Conservation (phyloP, 805 yeast genomes). For the Saturnispora galanensis region DNA sequence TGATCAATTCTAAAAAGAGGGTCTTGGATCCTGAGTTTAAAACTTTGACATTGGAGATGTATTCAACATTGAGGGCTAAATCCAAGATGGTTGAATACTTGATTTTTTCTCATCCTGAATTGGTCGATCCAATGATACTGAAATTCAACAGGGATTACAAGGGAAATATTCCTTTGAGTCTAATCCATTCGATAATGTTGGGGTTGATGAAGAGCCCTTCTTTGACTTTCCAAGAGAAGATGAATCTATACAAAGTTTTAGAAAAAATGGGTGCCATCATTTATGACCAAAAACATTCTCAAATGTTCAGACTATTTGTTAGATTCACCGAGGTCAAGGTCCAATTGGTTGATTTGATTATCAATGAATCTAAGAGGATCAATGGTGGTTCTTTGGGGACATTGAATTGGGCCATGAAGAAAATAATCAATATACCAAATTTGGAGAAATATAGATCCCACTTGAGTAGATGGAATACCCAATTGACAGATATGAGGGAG, state of each 20-base stretch:
- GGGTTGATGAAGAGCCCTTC: constrained; percentile 13
- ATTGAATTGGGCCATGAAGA: constrained; percentile 21
- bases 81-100: constrained; percentile 13
- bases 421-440: constrained; percentile 13
- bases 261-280: constrained; percentile 18
- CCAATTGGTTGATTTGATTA: constrained; percentile 17
- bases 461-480: constrained; percentile 16
- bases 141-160: constrained; percentile 17
- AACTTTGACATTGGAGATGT: constrained; percentile 10
- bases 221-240: constrained; percentile 13
- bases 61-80: constrained; percentile 15
- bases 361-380: constrained; percentile 15
- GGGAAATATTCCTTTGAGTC: constrained; percentile 16
- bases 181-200: constrained; percentile 21
- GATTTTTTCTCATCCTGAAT: constrained; percentile 12
- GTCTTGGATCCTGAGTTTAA: background rate
- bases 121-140: constrained; percentile 10
- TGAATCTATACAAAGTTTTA: constrained; percentile 15
- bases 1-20: background rate
- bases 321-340: constrained; percentile 11
- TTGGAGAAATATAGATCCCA: constrained; percentile 7
- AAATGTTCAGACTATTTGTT: constrained; percentile 11
- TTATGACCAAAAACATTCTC: constrained; percentile 12
- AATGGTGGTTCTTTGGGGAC: constrained; percentile 16
- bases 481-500: constrained; percentile 17